Percentiles rank a stretch among this genome's conserved stretches.
These are phyloP conservation scores for Kluyveromyces marxianus DNA, from an alignment of 1,139 yeast species.

Conservation along the genomic window DNA sequence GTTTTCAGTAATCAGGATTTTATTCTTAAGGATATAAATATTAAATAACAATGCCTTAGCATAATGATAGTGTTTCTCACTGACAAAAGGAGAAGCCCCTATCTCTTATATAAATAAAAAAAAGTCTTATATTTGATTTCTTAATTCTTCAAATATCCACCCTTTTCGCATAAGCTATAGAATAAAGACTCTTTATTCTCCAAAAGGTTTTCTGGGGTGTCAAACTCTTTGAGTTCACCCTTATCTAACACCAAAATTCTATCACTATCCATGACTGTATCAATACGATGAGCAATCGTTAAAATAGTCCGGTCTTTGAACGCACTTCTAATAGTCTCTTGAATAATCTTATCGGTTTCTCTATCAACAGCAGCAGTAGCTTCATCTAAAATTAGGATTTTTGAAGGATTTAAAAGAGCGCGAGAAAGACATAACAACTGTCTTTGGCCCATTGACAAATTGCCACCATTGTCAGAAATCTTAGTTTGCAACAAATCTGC, in stretches of 20 bases:
- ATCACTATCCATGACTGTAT: conserved; percentile 77
- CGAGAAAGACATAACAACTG: conserved; percentile 72
- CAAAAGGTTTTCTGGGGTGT: conserved; percentile 47
- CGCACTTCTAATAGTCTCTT: conserved; percentile 59
- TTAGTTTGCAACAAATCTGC: conserved; percentile 35
- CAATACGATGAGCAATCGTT: conserved; percentile 77
- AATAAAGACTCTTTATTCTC: conserved; percentile 40
- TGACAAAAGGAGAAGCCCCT: not conserved
- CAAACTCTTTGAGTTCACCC: conserved; percentile 67
- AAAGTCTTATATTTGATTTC: not conserved
- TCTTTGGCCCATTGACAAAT: conserved; percentile 70
- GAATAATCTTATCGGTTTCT: conserved; percentile 68
- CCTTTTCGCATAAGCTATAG: conserved; percentile 44
- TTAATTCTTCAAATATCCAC: conserved; percentile 30
- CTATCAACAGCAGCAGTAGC: conserved; percentile 85
- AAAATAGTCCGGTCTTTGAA: conserved; percentile 62
- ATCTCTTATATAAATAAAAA: not conserved
- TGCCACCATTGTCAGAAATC: conserved; percentile 63
- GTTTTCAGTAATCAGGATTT: too few species aligned
- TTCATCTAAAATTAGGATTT: conserved; percentile 65
- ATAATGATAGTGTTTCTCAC: too few species aligned
- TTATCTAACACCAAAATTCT: conserved; percentile 59
- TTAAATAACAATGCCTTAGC: too few species aligned
- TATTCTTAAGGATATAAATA: too few species aligned
- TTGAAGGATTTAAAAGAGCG: conserved; percentile 56